Evolutionary conservation across 2,329 filamentous ascomycete species (phyloP), one percentile per base, ranked within the genome.

Genomic region (Ceratocystis lukuohia): DNA sequence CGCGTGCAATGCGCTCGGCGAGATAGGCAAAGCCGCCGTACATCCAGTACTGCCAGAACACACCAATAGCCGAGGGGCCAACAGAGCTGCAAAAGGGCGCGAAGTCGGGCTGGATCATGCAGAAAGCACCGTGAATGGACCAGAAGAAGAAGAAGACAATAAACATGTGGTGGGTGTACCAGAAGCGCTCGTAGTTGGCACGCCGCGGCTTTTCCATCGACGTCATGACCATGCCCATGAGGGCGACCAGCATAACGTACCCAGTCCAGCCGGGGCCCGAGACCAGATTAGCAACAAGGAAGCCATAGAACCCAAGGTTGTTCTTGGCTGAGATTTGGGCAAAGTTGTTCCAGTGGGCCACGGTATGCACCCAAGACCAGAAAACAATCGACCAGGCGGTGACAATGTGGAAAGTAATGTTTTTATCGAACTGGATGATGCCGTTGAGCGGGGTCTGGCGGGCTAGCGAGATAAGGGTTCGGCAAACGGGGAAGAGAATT

Each of bases 31-130:
- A 88, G 69, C 88, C 90, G 63, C 89, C 88, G 73, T 89, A 90
- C 82, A 90, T 87, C 89, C 89, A 94, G 78, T 89, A 94, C 77
- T 92, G 86, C 88, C 88, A 94, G 75, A 95, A 94, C 65, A 92
- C 88, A 71, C 89, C 89, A 69, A 87, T 80, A 37, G 84, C 84
- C 30, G 82, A 79, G 8, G 82, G 78, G 69, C 84, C 84, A 68
- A 89, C 79, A 67, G 86, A 85, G 66, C 83, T 80, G 76, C 89
- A 92, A 74, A 88, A 92, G 1, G 89, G 89, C 5, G 87, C 87
- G 69, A 88, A 84, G 74, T 94, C 89, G 64, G 89, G 86, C 75
- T 90, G 89, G 72, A 93, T 93, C 89, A 94, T 93, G 76, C 90
- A 93, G 78, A 91, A 94, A 30, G 88, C 88, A 67, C 89, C 90